These are phyloP conservation scores for Paspalum notatum DNA, from an alignment of 176 grass and related monocot species.

Conservation along the genomic window DNA sequence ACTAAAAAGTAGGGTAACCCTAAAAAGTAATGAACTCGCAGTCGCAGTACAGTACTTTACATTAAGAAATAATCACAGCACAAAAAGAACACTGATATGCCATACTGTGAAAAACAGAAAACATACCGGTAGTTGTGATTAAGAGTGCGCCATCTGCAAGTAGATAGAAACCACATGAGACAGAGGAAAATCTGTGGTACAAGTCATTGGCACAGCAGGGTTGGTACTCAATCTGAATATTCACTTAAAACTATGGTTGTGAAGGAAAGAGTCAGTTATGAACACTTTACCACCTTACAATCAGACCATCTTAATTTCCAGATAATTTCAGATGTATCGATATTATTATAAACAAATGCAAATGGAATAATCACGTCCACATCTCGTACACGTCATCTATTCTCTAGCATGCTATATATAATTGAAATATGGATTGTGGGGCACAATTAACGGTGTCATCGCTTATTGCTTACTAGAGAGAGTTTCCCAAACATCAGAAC, in stretches of 20 bases:
- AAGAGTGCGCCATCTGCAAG: conserved; percentile 72
- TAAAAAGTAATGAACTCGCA: conserved; percentile 10
- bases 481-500: neutral
- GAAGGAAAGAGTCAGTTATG: neutral
- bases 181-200: conserved; percentile 2
- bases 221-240: neutral
- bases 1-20: no score
- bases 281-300: neutral
- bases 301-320: neutral
- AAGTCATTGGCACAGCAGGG: neutral
- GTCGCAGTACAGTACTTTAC: neutral
- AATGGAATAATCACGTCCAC: neutral
- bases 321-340: neutral
- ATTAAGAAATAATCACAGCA: neutral
- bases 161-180: conserved; percentile 35
- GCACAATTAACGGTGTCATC: neutral
- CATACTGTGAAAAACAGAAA: conserved; percentile 19
- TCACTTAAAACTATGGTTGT: neutral
- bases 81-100: neutral
- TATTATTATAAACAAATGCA: neutral
- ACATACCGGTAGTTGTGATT: conserved; percentile 69
- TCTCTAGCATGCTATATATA: neutral
- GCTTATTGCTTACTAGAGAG: neutral
- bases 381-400: neutral
- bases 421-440: neutral